phyloP scores from a whole-genome alignment of 352 stramenopile genomes.

The Pythium pectinolyticum region DNA sequence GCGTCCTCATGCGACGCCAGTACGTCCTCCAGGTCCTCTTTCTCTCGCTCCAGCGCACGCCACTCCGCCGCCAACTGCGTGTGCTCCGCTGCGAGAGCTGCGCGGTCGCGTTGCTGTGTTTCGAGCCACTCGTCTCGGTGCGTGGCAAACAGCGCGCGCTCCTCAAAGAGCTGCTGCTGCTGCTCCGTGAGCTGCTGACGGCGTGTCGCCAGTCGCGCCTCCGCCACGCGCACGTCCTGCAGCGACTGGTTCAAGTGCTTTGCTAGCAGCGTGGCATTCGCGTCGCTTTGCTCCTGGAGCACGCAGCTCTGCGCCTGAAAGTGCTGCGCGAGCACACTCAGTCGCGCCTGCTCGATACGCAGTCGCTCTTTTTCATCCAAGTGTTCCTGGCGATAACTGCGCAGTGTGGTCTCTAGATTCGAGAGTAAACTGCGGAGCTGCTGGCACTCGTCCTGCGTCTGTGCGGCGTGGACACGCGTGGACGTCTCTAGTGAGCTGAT shows the following conservation, averaged over 20 bases:
- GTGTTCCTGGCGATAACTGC: conserved; percentile 52
- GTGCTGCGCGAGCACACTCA: conserved; percentile 58
- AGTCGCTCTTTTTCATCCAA: conserved; percentile 77
- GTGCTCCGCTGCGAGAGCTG: conserved; percentile 6
- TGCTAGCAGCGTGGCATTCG: conserved; percentile 29
- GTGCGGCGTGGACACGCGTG: conserved; percentile 50
- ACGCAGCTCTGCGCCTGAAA: conserved; percentile 64
- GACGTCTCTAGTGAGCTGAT: conserved; percentile 61
- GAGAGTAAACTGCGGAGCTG: conserved; percentile 50
- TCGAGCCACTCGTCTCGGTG: conserved; percentile 35
- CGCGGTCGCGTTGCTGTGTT: conserved; percentile 31
- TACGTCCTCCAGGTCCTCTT: conserved; percentile 24
- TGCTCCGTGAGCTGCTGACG: conserved; percentile 30
- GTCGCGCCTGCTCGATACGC: conserved; percentile 61
- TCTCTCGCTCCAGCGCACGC: conserved; percentile 18
- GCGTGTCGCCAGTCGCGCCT: conserved; percentile 38
- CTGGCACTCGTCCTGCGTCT: conserved; percentile 61
- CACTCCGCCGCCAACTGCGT: conserved; percentile 12
- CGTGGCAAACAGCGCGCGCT: conserved; percentile 31
- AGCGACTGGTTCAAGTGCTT: conserved; percentile 23
- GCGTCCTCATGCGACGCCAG: conserved; percentile 28
- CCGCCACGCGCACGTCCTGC: conserved; percentile 35
- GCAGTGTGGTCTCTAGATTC: conserved; percentile 52
- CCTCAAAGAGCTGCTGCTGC: conserved; percentile 26
- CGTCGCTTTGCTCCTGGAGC: conserved; percentile 46